Conservation (phyloP, 768 basidiomycete genomes). For the Suillus paluster region DNA sequence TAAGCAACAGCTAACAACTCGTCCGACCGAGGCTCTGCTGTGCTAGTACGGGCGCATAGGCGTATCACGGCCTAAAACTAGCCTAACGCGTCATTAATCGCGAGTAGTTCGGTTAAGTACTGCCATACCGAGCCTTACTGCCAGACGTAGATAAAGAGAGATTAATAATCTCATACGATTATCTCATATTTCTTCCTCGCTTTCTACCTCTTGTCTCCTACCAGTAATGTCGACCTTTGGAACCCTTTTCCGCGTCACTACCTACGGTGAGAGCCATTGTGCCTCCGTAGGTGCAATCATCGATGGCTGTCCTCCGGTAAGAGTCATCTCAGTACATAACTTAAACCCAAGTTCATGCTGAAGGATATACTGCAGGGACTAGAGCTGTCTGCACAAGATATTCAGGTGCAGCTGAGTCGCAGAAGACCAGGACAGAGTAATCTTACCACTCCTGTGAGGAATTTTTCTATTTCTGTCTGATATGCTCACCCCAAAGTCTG, state of each 20-base stretch:
- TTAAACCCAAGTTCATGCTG: slow-evolving; percentile 14
- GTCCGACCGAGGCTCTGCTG: slow-evolving; percentile 9
- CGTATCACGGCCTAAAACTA: not conserved
- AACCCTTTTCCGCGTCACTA: slow-evolving; percentile 89
- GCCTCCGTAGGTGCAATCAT: slow-evolving; percentile 96
- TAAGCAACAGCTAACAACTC: slow-evolving; percentile 5
- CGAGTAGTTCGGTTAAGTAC: slow-evolving; percentile 27
- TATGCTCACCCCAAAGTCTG: slow-evolving; percentile 12
- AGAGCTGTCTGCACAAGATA: slow-evolving; percentile 75
- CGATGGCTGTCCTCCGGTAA: slow-evolving; percentile 95
- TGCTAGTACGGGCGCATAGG: not conserved
- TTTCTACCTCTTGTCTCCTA: slow-evolving; percentile 18
- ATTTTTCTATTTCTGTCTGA: not conserved
- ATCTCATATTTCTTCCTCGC: slow-evolving; percentile 16
- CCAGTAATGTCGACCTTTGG: slow-evolving; percentile 92
- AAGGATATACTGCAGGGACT: slow-evolving; percentile 64
- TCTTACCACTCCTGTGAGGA: slow-evolving; percentile 89
- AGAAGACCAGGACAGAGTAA: slow-evolving; percentile 95
- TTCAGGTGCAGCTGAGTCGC: slow-evolving; percentile 90
- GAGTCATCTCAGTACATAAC: slow-evolving; percentile 27
- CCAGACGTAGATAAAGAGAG: slow-evolving; percentile 13
- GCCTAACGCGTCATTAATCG: slow-evolving; percentile 13
- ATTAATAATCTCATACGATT: slow-evolving; percentile 8
- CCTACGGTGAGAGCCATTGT: slow-evolving; percentile 98
- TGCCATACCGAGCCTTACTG: slow-evolving; percentile 23